phyloP scores from a whole-genome alignment of 1,284 basidiomycete genomes.

The Volvariella volvacea region DNA sequence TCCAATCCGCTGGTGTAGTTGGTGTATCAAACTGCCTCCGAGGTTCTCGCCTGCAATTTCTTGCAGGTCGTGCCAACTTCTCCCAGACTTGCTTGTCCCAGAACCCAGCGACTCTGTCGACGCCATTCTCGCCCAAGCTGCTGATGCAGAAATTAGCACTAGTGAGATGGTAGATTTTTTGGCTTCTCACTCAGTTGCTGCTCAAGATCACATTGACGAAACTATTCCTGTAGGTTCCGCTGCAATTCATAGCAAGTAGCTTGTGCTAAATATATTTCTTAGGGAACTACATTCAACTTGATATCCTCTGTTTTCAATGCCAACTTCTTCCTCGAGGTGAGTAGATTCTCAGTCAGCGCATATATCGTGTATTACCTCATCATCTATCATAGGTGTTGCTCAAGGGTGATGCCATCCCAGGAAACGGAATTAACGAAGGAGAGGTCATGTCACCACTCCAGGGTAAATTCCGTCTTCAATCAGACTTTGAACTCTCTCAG shows the following conservation, averaged over 20 bases:
- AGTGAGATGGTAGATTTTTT: constrained; percentile 18
- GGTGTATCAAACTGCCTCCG: constrained; percentile 19
- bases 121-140: constrained; percentile 17
- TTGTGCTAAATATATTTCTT: neutral
- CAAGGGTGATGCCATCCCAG: no score
- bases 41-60: constrained; percentile 19
- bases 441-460: no score
- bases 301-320: constrained; percentile 21
- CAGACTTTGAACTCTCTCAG: constrained; percentile 18
- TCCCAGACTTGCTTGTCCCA: constrained; percentile 15
- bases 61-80: constrained; percentile 17
- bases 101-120: constrained; percentile 17
- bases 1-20: constrained; percentile 23
- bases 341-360: neutral
- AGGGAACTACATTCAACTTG: constrained; percentile 21
- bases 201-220: constrained; percentile 18
- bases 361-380: no score
- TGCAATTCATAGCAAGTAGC: neutral
- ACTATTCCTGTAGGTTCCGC: neutral
- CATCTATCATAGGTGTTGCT: no score
- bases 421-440: no score
- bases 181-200: constrained; percentile 18
- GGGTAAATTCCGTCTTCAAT: constrained; percentile 22
- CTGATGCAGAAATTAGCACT: constrained; percentile 16
- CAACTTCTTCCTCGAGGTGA: constrained; percentile 24